These are phyloP conservation scores for Fusarium sp. DNA, from an alignment of 2,329 filamentous ascomycete genomes.

Conservation along the genomic window DNA sequence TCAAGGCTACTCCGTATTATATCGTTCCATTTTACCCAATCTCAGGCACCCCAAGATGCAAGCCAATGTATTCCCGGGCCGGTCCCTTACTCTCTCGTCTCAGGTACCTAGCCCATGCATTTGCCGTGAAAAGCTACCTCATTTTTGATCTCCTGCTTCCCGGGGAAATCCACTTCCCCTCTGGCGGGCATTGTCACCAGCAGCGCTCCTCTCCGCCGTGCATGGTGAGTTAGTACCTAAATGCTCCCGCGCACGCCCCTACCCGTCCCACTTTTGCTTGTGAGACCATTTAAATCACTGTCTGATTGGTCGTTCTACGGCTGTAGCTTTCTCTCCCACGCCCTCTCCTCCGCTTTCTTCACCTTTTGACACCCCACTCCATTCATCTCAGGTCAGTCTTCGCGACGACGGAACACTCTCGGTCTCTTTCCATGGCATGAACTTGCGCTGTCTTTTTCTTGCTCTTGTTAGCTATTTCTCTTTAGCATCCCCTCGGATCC, in stretches of 20 bases:
- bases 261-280: constrained; percentile 8
- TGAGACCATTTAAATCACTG: background rate
- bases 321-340: constrained; percentile 6
- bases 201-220: constrained; percentile 32
- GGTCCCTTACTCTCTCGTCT: constrained; percentile 12
- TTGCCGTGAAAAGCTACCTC: constrained; percentile 14
- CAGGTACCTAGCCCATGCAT: constrained; percentile 20
- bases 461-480: constrained; percentile 12
- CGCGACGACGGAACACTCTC: constrained; percentile 34
- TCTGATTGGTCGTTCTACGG: background rate
- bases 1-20: constrained; percentile 1
- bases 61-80: constrained; percentile 27
- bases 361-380: constrained; percentile 26
- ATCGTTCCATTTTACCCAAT: constrained; percentile 34
- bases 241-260: constrained; percentile 28
- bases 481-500: constrained; percentile 7
- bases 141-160: constrained; percentile 3
- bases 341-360: constrained; percentile 18
- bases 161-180: constrained; percentile 36
- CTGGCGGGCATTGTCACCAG: constrained; percentile 20
- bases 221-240: background rate
- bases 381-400: constrained; percentile 31
- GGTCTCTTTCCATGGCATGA: constrained; percentile 37
- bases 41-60: constrained; percentile 2
- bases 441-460: constrained; percentile 23